phyloP scores from a whole-genome alignment of 257 asterid species.

The Osmanthus fragrans region DNA sequence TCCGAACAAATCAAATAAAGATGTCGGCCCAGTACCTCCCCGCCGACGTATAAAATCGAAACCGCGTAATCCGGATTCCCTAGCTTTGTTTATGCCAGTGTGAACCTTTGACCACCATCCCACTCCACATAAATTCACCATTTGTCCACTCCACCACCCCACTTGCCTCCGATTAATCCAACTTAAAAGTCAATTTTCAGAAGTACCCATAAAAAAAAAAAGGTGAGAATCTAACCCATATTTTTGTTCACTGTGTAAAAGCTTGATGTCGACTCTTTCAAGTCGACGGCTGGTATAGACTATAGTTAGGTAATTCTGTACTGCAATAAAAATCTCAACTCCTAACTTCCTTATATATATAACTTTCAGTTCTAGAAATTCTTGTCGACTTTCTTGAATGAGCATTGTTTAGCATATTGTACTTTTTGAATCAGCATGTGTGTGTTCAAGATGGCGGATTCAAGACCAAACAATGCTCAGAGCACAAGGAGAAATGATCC shows the following conservation, averaged over 20 bases:
- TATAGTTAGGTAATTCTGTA: not conserved
- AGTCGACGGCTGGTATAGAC: not conserved
- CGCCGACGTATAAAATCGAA: not conserved
- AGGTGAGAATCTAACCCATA: not conserved
- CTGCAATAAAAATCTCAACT: not conserved
- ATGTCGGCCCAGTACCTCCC: not conserved
- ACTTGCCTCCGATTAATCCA: not conserved
- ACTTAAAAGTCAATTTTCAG: not conserved
- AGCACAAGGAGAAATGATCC: conserved; percentile 27
- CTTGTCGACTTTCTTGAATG: not conserved
- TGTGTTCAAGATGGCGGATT: conserved; percentile 46
- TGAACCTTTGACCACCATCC: not conserved
- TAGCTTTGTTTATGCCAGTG: not conserved
- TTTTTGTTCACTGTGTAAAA: not conserved
- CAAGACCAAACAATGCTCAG: conserved; percentile 17
- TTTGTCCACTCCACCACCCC: not conserved
- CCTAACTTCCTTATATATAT: not conserved
- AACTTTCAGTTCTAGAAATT: not conserved
- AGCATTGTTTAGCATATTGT: not conserved
- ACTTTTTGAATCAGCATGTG: not conserved
- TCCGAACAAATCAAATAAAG: not conserved
- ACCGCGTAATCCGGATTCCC: not conserved
- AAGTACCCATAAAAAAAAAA: not conserved
- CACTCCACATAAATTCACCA: not conserved
- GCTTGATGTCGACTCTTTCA: not conserved